phyloP scores from a whole-genome alignment of 1,139 yeast species.

The Sugiyamaella japonica region DNA sequence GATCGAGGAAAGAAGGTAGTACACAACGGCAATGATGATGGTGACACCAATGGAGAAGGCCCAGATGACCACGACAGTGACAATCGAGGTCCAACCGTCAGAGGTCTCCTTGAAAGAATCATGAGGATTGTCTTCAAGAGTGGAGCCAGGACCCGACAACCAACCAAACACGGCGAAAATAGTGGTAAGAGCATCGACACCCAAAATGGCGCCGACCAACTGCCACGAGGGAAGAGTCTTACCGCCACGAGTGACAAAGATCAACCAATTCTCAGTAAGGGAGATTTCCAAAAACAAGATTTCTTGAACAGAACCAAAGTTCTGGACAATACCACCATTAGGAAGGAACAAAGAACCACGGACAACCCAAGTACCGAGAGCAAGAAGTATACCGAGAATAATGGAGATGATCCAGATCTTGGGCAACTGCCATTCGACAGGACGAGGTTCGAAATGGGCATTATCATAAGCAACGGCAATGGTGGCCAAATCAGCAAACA shows the following conservation, averaged over 20 bases:
- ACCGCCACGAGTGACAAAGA: slow-evolving; percentile 95
- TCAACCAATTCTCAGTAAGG: slow-evolving; percentile 93
- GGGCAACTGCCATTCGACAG: slow-evolving; percentile 94
- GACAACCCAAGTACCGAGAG: slow-evolving; percentile 89
- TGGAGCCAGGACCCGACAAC: slow-evolving; percentile 63
- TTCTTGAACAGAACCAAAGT: slow-evolving; percentile 92
- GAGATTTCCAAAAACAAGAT: slow-evolving; percentile 89
- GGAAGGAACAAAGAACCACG: slow-evolving; percentile 86
- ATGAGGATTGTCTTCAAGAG: slow-evolving; percentile 31
- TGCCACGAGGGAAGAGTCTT: slow-evolving; percentile 99
- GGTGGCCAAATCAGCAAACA: slow-evolving; percentile 94
- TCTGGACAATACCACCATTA: slow-evolving; percentile 88
- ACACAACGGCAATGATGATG: slow-evolving; percentile 96
- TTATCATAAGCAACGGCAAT: slow-evolving; percentile 93
- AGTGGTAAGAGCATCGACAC: slow-evolving; percentile 86
- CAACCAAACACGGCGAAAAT: slow-evolving; percentile 93
- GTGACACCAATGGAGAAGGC: slow-evolving; percentile 94
- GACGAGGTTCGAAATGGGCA: slow-evolving; percentile 87
- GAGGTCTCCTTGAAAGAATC: slow-evolving; percentile 38
- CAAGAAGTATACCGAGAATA: slow-evolving; percentile 75
- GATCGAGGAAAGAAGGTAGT: slow-evolving; percentile 63
- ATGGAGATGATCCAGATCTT: slow-evolving; percentile 97
- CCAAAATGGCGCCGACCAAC: slow-evolving; percentile 87
- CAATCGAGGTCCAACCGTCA: slow-evolving; percentile 95
- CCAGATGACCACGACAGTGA: slow-evolving; percentile 91